A percentile compares a stretch with the other conserved stretches of the same genome.
These are phyloP conservation scores for Amanita subjunquillea DNA, from an alignment of 768 basidiomycete genomes.

Conservation along the genomic window DNA sequence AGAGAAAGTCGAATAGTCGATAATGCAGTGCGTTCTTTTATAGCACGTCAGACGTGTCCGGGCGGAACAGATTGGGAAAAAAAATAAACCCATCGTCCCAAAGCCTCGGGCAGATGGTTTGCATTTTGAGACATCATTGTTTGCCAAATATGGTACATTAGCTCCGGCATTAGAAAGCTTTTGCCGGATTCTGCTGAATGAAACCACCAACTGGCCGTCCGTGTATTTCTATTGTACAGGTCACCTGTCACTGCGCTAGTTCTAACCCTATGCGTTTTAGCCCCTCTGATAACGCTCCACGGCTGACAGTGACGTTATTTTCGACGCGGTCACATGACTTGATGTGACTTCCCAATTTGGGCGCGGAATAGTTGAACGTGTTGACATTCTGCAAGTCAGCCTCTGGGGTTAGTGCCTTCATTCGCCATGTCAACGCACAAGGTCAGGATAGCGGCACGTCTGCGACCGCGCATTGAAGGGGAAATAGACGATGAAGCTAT, in stretches of 20 bases:
- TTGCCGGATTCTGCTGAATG: no score
- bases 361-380: not conserved
- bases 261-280: not conserved
- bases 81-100: no score
- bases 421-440: constrained; percentile 28
- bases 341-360: constrained; percentile 4
- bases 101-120: no score
- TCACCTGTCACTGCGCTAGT: not conserved
- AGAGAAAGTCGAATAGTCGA: not conserved
- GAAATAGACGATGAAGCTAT: constrained; percentile 58
- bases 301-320: not conserved
- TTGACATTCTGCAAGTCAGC: not conserved
- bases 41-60: not conserved
- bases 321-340: constrained; percentile 9
- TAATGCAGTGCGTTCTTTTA: not conserved
- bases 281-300: not conserved
- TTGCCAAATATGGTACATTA: no score
- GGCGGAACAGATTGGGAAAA: no score
- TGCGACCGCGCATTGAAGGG: constrained; percentile 51
- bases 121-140: no score
- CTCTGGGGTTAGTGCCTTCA: not conserved
- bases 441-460: constrained; percentile 63
- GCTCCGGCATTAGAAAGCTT: no score
- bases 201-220: not conserved
- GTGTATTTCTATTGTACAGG: not conserved